Percentiles rank a stretch among this genome's conserved stretches.
These are phyloP conservation scores for Coleophoma cylindrospora DNA, from an alignment of 2,329 filamentous ascomycete genomes.

Conservation along the genomic window DNA sequence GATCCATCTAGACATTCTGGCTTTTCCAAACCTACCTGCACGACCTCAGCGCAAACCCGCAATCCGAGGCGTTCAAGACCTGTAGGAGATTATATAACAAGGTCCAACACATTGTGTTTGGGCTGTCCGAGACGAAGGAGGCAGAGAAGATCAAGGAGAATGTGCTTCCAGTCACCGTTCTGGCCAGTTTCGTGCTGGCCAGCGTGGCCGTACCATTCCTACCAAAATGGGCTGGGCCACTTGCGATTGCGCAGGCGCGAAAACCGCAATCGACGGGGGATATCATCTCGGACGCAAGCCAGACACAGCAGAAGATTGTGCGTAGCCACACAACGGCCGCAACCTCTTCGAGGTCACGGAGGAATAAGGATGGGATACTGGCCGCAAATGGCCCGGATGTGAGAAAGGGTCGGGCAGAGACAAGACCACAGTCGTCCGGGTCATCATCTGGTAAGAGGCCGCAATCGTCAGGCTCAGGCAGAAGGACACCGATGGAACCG, in stretches of 20 bases:
- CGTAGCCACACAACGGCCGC: conserved; percentile 67
- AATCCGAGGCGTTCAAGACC: conserved; percentile 73
- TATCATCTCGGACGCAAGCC: conserved; percentile 51
- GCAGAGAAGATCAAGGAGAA: conserved; percentile 79
- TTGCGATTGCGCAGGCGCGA: conserved; percentile 76
- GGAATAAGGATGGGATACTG: conserved; percentile 36
- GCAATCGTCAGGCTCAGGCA: conserved; percentile 15
- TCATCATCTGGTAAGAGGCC: conserved; percentile 18
- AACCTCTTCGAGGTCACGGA: conserved; percentile 35
- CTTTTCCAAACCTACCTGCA: conserved; percentile 84
- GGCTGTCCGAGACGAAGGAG: conserved; percentile 62
- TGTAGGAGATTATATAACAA: conserved; percentile 83
- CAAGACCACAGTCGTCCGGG: conserved; percentile 16
- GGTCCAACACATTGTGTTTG: conserved; percentile 83
- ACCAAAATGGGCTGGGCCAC: conserved; percentile 72
- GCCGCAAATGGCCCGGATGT: conserved; percentile 27
- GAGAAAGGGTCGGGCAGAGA: conserved; percentile 24
- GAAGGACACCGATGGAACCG: conserved; percentile 14
- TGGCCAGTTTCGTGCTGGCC: conserved; percentile 75
- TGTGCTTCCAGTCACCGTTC: conserved; percentile 71
- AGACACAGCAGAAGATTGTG: conserved; percentile 48
- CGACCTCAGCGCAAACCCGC: conserved; percentile 70
- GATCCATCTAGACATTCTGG: conserved; percentile 68
- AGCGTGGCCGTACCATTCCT: conserved; percentile 71
- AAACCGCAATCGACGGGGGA: conserved; percentile 63